Evolutionary conservation across 768 basidiomycete genomes (phyloP).

Genomic region (Rhizopogon sp.): DNA sequence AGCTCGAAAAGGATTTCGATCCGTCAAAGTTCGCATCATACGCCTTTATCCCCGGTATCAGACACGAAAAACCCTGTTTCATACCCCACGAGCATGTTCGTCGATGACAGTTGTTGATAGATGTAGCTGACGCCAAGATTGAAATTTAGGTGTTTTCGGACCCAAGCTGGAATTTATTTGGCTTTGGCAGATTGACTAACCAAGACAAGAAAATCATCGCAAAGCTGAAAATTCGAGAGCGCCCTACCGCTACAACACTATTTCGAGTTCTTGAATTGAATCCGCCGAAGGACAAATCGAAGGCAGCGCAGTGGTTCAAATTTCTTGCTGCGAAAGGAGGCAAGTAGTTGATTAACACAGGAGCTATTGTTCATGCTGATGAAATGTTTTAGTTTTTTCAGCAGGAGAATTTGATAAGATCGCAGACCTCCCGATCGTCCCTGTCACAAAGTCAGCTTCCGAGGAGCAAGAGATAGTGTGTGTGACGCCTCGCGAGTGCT

Average conservation of each 20-base stretch:
- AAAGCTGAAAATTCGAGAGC: conserved; percentile 55
- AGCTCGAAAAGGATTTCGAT: conserved; percentile 15
- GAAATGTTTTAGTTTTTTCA: conserved; percentile 44
- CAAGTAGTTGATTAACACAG: conserved; percentile 10
- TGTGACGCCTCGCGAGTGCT: conserved; percentile 59
- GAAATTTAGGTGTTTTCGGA: conserved; percentile 56
- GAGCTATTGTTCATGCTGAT: neutral
- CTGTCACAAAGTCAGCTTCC: conserved; percentile 26
- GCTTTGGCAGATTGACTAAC: conserved; percentile 59
- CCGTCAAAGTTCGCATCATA: conserved; percentile 44
- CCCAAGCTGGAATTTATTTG: conserved; percentile 58
- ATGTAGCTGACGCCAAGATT: neutral
- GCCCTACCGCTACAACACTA: conserved; percentile 56
- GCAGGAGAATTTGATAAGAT: conserved; percentile 46
- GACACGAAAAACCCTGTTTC: neutral
- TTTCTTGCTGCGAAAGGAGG: conserved; percentile 55
- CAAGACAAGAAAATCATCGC: conserved; percentile 42
- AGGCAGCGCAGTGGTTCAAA: conserved; percentile 59
- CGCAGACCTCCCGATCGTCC: conserved; percentile 57
- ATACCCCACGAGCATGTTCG: neutral
- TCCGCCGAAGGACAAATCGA: conserved; percentile 44
- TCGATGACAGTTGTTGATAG: too few relatives aligned
- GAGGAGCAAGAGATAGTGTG: conserved; percentile 13
- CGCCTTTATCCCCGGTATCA: conserved; percentile 68
- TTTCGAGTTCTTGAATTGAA: conserved; percentile 47